Evolutionary conservation across 768 basidiomycete species (phyloP).

Genomic region (Tricholoma sp.): DNA sequence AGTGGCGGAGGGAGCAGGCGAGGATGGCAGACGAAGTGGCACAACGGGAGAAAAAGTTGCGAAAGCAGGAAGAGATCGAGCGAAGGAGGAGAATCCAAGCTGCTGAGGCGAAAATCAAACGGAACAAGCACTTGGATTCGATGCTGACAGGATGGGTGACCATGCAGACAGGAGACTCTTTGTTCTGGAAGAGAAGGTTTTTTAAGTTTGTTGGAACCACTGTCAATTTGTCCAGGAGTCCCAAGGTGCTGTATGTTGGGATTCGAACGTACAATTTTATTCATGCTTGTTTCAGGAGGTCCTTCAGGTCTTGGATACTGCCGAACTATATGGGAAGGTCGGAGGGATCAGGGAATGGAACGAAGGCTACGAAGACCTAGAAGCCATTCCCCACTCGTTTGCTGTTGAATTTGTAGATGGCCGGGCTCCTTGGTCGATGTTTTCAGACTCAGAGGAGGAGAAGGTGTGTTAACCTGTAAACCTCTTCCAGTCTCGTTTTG

Average conservation of each 20-base stretch:
- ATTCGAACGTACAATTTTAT: conserved; percentile 2
- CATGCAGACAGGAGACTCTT: conserved; percentile 46
- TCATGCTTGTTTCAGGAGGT: conserved; percentile 28
- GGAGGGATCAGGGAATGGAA: conserved; percentile 53
- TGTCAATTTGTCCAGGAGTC: conserved; percentile 46
- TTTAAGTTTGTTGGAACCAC: conserved; percentile 48
- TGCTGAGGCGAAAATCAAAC: conserved; percentile 37
- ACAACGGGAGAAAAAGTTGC: conserved; percentile 38
- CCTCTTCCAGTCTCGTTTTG: not conserved
- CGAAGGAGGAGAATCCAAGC: conserved; percentile 43
- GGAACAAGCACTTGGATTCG: conserved; percentile 27
- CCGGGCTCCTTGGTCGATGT: conserved; percentile 50
- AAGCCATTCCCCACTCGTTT: conserved; percentile 63
- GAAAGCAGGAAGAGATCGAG: conserved; percentile 35
- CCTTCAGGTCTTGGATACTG: conserved; percentile 30
- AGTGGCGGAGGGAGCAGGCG: conserved; percentile 48
- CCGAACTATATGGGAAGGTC: conserved; percentile 44
- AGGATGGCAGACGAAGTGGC: conserved; percentile 39
- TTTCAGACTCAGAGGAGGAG: conserved; percentile 56
- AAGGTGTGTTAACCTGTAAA: conserved; percentile 36
- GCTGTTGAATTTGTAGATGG: conserved; percentile 55
- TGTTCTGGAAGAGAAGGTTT: conserved; percentile 63
- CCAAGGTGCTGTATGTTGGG: conserved; percentile 33
- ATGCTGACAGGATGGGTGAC: conserved; percentile 56
- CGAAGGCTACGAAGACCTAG: conserved; percentile 63